Conservation (phyloP, 1,284 basidiomycete genomes). For the Ustilago nuda region DNA sequence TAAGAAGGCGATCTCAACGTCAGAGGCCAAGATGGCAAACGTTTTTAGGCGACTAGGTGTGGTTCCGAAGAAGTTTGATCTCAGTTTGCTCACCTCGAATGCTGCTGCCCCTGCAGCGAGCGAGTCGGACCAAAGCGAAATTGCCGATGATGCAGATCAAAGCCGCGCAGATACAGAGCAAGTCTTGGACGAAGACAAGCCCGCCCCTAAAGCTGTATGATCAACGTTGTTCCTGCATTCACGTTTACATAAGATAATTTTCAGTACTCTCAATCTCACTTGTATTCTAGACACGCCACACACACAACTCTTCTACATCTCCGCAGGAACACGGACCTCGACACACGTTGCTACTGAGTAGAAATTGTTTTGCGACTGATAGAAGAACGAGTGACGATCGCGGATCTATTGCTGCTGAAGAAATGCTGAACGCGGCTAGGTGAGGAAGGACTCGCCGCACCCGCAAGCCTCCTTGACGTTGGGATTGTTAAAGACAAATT, state of each 20-base stretch:
- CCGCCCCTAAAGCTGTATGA: background rate
- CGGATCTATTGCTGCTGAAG: background rate
- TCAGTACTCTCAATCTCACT: slow-evolving; percentile 4
- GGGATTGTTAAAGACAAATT: slow-evolving; percentile 86
- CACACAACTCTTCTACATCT: slow-evolving; percentile 10
- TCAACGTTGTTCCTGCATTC: background rate
- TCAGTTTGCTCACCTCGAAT: slow-evolving; percentile 31
- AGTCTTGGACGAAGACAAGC: background rate
- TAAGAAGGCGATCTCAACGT: slow-evolving; percentile 34
- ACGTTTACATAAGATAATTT: background rate
- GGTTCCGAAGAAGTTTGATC: slow-evolving; percentile 44
- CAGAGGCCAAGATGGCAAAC: slow-evolving; percentile 59
- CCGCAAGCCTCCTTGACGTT: slow-evolving; percentile 86
- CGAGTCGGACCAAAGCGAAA: slow-evolving; percentile 1
- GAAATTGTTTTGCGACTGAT: background rate
- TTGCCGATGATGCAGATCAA: background rate
- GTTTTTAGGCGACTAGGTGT: slow-evolving; percentile 57
- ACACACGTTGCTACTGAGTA: too few species aligned
- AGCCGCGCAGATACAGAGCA: background rate
- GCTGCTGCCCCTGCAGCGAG: background rate
- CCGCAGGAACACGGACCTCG: background rate
- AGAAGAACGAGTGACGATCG: background rate
- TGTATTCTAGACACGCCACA: slow-evolving; percentile 17
- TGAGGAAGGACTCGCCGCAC: slow-evolving; percentile 82
- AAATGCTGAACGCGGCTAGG: slow-evolving; percentile 7